phyloP scores from a whole-genome alignment of 257 asterid genomes.

The Fraxinus cuspidata region DNA sequence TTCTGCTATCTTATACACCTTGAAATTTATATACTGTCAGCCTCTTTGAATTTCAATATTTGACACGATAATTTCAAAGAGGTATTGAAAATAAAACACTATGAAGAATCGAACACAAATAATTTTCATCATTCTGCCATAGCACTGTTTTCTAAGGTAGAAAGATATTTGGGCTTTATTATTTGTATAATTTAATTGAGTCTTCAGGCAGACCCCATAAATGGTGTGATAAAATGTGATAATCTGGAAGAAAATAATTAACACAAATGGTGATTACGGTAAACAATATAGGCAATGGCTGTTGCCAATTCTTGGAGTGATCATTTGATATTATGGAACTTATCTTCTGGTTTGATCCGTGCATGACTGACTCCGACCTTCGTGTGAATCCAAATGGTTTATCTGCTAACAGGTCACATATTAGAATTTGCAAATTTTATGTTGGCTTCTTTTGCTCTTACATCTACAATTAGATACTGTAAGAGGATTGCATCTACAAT shows the following conservation, averaged over 20 bases:
- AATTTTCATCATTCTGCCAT: conserved; percentile 1
- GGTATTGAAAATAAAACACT: not conserved
- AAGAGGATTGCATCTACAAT: not conserved
- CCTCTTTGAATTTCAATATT: not conserved
- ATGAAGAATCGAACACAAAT: conserved; percentile 14
- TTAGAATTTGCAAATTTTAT: not conserved
- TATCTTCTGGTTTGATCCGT: conserved; percentile 3
- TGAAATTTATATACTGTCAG: not conserved
- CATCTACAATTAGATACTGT: conserved; percentile 7
- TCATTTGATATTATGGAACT: conserved; percentile 7
- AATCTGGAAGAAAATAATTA: not conserved
- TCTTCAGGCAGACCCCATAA: not conserved
- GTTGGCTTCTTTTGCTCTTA: not conserved
- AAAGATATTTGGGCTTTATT: conserved; percentile 1
- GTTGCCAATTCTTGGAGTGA: not conserved
- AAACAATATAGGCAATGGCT: not conserved
- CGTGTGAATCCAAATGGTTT: not conserved
- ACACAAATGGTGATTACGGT: not conserved
- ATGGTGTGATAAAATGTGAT: not conserved
- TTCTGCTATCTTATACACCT: conserved; percentile 12
- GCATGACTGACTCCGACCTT: not conserved
- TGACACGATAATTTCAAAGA: not conserved
- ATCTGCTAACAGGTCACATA: not conserved
- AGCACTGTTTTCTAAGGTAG: conserved; percentile 5
- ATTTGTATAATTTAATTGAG: not conserved